Evolutionary conservation across 805 yeast genomes (phyloP).

Genomic region (Saccharomycopsis capsularis): DNA sequence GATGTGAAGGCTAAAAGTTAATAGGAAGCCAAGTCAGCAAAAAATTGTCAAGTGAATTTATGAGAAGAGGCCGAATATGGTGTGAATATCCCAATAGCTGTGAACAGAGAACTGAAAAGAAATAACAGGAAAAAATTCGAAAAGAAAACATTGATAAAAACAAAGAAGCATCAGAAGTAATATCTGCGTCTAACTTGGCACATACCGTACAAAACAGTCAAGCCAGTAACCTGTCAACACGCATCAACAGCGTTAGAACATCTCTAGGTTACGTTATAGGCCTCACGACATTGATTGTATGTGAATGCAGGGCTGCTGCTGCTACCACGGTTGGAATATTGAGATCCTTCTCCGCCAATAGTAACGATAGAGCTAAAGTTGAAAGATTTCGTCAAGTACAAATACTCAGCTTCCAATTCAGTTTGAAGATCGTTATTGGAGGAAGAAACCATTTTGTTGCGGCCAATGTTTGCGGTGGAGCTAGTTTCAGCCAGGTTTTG

Average conservation of each 20-base stretch:
- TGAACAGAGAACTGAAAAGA: background rate
- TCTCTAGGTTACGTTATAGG: slow-evolving; percentile 14
- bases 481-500: background rate
- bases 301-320: background rate
- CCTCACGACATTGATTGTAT: slow-evolving; percentile 14
- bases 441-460: background rate
- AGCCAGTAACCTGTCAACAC: slow-evolving; percentile 21
- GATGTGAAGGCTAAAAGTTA: no score
- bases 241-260: slow-evolving; percentile 17
- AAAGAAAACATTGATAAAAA: background rate
- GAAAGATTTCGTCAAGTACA: slow-evolving; percentile 12
- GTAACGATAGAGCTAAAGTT: background rate
- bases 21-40: no score
- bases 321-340: background rate
- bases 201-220: slow-evolving; percentile 21
- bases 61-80: no score
- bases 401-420: slow-evolving; percentile 13
- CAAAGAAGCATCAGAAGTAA: slow-evolving; percentile 8
- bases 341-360: background rate
- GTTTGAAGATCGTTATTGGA: slow-evolving; percentile 4
- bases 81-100: no score
- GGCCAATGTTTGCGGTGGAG: background rate
- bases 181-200: slow-evolving; percentile 21
- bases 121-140: background rate
- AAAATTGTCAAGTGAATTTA: no score